Evolutionary conservation across 164 flowering plant genomes (phyloP), one percentile per base, ranked within the genome.

Genomic region (Berberis thunbergii): DNA sequence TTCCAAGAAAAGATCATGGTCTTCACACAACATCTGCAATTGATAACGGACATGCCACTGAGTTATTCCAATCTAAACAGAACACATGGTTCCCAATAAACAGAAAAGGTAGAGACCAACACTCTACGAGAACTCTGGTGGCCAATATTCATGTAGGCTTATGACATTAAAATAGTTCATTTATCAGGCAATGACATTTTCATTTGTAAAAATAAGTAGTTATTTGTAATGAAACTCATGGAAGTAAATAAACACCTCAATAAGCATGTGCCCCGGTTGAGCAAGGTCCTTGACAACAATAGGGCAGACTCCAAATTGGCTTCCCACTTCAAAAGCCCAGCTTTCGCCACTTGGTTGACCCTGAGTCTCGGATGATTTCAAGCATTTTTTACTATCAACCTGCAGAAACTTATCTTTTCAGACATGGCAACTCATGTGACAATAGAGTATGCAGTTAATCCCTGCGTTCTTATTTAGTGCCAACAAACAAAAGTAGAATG

Each of bases 11-110:
- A 84, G 75, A 9, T 75, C 79, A 10, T 80, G 80, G 7, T 85
- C 90, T 41, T 80, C 75, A 54, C 98, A 93, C 41, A 78, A 53
- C 87, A 93, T 83, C 98, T 93, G 86, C 40, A 41, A 48, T 41
- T 40, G 42, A 57, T 6, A 4, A 56, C 59, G 1, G 3, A 10
- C n/a, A 11, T 10, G 54, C 13, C 10, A 52, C 54, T 52, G n/a
- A 6, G 11, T 10, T 7, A 10, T 26, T 3, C 8, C n/a, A 52
- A 1, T 10, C 11, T 10, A 52, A 4, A 46, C n/a, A 52, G 12
- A 6, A 52, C 3, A 7, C 11, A 52, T 7, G 54, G 54, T 52
- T 52, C 4, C 54, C 54, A 52, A 11, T 26, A 26, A 26, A 26
- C 26, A 26, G 26, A 26, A 26, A 26, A 26, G 26, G 26, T 26